Conservation (phyloP, 2,329 filamentous ascomycete genomes). For the Fusarium albidum region DNA sequence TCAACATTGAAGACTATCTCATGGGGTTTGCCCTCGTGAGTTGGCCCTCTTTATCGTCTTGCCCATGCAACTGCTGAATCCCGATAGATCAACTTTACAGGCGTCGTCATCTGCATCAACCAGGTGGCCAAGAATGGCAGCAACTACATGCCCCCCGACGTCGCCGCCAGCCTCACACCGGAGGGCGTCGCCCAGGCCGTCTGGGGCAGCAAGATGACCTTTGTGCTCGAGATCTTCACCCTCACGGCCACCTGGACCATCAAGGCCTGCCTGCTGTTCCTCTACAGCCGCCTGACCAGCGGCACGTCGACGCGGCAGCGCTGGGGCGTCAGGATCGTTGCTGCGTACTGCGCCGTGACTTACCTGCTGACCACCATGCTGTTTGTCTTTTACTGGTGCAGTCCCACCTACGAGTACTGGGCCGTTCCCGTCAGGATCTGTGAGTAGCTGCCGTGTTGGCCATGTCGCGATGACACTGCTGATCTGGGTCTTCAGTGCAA, state of each 20-base stretch:
- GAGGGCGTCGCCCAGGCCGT: constrained; percentile 51
- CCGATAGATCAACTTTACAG: constrained; percentile 46
- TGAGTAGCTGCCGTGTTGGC: constrained; percentile 18
- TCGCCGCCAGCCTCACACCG: constrained; percentile 53
- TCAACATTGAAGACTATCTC: constrained; percentile 65
- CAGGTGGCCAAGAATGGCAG: constrained; percentile 54
- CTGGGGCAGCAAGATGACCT: constrained; percentile 62
- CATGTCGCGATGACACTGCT: not conserved
- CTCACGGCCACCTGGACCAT: constrained; percentile 60
- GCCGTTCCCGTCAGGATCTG: constrained; percentile 52
- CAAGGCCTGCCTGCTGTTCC: constrained; percentile 60
- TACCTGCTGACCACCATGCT: constrained; percentile 59
- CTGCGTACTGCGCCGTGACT: constrained; percentile 52
- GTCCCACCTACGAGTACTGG: constrained; percentile 61
- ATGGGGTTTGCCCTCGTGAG: constrained; percentile 59
- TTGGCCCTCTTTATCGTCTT: constrained; percentile 8
- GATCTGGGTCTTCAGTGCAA: constrained; percentile 43
- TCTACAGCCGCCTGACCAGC: constrained; percentile 61
- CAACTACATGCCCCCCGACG: constrained; percentile 52
- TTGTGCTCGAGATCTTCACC: constrained; percentile 62
- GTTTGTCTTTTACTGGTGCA: constrained; percentile 63
- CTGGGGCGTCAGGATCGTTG: constrained; percentile 51
- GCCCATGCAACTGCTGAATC: constrained; percentile 11
- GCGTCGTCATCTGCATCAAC: constrained; percentile 53
- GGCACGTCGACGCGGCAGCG: constrained; percentile 44